Percentiles rank a stretch among this genome's conserved stretches.
These are phyloP conservation scores for Plasmodium gaboni DNA, from an alignment of 169 alveolate species.

Conservation along the genomic window DNA sequence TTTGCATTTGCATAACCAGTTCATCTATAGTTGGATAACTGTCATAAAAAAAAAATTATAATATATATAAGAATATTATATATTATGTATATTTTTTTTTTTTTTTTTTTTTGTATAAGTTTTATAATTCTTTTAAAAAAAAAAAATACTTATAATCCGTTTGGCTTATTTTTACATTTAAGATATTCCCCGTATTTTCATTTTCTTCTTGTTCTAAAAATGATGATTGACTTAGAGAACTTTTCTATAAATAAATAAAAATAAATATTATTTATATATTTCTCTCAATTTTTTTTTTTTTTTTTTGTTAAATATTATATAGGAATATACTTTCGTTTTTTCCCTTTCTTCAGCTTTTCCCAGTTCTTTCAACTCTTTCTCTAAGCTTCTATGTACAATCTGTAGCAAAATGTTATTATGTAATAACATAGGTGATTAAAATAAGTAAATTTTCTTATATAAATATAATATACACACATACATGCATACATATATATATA, in stretches of 20 bases:
- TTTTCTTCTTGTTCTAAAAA: constrained; percentile 44
- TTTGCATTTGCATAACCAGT: constrained; percentile 87
- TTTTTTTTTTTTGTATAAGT: background rate
- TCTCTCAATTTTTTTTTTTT: constrained; percentile 10
- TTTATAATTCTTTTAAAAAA: background rate
- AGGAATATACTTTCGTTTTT: constrained; percentile 7
- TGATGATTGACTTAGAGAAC: constrained; percentile 47
- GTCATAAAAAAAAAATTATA: constrained; percentile 4
- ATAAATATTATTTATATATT: background rate
- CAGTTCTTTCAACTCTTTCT: constrained; percentile 52
- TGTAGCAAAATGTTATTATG: background rate
- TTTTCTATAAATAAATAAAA: constrained; percentile 37
- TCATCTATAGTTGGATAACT: constrained; percentile 87
- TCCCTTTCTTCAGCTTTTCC: constrained; percentile 34
- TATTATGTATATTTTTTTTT: too few species aligned
- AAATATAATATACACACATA: too few species aligned
- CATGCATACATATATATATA: background rate
- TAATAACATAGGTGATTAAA: too few species aligned
- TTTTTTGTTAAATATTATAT: background rate
- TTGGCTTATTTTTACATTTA: constrained; percentile 86
- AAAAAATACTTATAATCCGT: constrained; percentile 80
- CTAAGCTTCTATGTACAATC: constrained; percentile 49
- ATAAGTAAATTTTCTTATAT: too few species aligned
- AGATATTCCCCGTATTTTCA: constrained; percentile 74
- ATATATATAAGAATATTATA: background rate